phyloP scores from a whole-genome alignment of 2,329 filamentous ascomycete genomes.

The Pseudogymnoascus sp. region DNA sequence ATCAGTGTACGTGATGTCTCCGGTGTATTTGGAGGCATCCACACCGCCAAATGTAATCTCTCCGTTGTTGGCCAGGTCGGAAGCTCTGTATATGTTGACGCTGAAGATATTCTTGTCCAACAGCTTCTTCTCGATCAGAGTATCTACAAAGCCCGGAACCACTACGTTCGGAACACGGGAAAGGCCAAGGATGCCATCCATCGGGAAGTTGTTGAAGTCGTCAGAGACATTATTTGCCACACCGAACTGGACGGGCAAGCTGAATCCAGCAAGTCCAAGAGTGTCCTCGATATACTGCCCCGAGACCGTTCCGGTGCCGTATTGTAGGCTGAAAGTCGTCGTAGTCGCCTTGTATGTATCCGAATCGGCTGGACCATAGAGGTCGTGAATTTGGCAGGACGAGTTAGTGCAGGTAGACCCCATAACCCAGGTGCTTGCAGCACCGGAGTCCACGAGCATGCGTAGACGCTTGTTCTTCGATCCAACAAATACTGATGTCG shows the following conservation, averaged over 20 bases:
- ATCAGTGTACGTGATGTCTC: conserved; percentile 57
- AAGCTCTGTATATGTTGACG: conserved; percentile 58
- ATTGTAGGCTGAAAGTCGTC: conserved; percentile 56
- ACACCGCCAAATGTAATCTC: conserved; percentile 68
- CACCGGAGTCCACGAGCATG: conserved; percentile 59
- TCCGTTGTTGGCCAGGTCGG: conserved; percentile 59
- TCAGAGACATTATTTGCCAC: conserved; percentile 61
- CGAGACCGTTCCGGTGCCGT: conserved; percentile 64
- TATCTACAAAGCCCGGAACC: conserved; percentile 59
- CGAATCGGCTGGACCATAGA: conserved; percentile 59
- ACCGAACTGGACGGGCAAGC: conserved; percentile 59
- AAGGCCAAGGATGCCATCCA: conserved; percentile 80
- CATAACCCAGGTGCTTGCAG: conserved; percentile 78
- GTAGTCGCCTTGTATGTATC: conserved; percentile 46
- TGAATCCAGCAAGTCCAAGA: conserved; percentile 56
- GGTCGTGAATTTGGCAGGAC: conserved; percentile 61
- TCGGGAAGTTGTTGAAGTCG: conserved; percentile 69
- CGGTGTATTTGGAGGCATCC: conserved; percentile 58
- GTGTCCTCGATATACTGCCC: conserved; percentile 60
- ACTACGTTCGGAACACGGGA: conserved; percentile 47
- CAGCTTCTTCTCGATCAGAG: conserved; percentile 45
- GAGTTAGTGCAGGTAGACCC: conserved; percentile 54
- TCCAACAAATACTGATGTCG: conserved; percentile 48
- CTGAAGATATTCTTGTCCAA: conserved; percentile 61
- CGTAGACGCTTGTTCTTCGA: conserved; percentile 45